Evolutionary conservation across 2,329 filamentous ascomycete genomes (phyloP).

Genomic region (Aspergillus intermedius): DNA sequence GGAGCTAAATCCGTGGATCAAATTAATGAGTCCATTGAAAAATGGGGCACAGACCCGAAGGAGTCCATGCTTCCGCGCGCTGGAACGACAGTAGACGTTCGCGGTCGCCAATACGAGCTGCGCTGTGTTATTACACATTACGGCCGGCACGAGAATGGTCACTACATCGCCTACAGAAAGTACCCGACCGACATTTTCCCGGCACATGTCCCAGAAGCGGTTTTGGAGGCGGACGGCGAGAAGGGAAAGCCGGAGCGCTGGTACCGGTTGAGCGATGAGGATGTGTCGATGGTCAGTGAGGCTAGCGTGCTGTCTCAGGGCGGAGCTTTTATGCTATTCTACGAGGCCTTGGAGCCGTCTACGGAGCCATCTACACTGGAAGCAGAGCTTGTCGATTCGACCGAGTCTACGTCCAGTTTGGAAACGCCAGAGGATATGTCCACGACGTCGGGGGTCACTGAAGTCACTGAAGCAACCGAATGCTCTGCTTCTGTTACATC

Average conservation of each 20-base stretch:
- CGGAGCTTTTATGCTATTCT: conserved; percentile 96
- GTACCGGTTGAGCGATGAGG: conserved; percentile 90
- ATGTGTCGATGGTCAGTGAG: conserved; percentile 68
- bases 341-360: conserved; percentile 60
- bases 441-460: conserved; percentile 17
- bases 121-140: conserved; percentile 82
- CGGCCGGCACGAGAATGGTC: conserved; percentile 87
- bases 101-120: conserved; percentile 59
- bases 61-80: conserved; percentile 65
- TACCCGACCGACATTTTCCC: conserved; percentile 45
- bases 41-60: conserved; percentile 63
- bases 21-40: conserved; percentile 47
- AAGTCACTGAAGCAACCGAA: conserved; percentile 4
- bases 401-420: conserved; percentile 14
- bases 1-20: conserved; percentile 45
- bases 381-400: background rate
- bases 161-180: conserved; percentile 87
- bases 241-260: conserved; percentile 52
- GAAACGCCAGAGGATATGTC: conserved; percentile 22
- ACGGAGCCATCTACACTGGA: background rate
- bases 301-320: conserved; percentile 66
- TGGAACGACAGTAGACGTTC: conserved; percentile 48
- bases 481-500: conserved; percentile 21
- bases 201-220: conserved; percentile 23
- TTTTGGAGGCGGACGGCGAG: conserved; percentile 26